phyloP scores from a whole-genome alignment of 768 basidiomycete species.

The Gymnopilus junonius region DNA sequence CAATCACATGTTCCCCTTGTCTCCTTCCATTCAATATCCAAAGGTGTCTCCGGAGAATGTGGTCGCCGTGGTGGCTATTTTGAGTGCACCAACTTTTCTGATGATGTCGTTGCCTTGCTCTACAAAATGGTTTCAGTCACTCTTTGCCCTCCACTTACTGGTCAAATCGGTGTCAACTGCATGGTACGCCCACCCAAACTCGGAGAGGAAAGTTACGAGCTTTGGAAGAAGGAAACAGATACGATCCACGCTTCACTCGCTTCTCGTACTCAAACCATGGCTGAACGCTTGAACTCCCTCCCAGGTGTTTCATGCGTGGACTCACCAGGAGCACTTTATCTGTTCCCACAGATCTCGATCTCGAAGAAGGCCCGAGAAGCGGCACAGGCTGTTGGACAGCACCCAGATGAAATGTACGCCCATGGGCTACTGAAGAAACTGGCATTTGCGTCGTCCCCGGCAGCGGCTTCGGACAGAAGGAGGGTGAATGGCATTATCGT shows the following conservation, averaged over 20 bases:
- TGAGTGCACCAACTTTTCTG: constrained; percentile 82
- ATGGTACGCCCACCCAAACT: constrained; percentile 88
- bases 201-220: constrained; percentile 74
- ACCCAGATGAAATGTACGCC: constrained; percentile 90
- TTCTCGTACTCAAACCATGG: constrained; percentile 73
- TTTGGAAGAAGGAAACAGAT: constrained; percentile 86
- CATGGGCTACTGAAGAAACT: constrained; percentile 83
- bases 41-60: constrained; percentile 96
- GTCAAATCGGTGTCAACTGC: constrained; percentile 93
- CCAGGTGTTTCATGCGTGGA: constrained; percentile 90
- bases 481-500: constrained; percentile 89
- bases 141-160: constrained; percentile 87
- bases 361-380: constrained; percentile 73
- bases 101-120: constrained; percentile 80
- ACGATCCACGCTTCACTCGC: constrained; percentile 77
- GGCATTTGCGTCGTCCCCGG: constrained; percentile 96
- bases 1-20: constrained; percentile 81
- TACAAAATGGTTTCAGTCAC: constrained; percentile 96
- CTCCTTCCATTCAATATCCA: constrained; percentile 97
- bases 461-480: constrained; percentile 92
- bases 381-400: constrained; percentile 72
- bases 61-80: constrained; percentile 98
- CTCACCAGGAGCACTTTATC: constrained; percentile 91
- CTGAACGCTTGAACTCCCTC: constrained; percentile 76
- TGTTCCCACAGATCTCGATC: constrained; percentile 85